Conservation (phyloP, 2,329 filamentous ascomycete species). For the Tothia fuscella region DNA sequence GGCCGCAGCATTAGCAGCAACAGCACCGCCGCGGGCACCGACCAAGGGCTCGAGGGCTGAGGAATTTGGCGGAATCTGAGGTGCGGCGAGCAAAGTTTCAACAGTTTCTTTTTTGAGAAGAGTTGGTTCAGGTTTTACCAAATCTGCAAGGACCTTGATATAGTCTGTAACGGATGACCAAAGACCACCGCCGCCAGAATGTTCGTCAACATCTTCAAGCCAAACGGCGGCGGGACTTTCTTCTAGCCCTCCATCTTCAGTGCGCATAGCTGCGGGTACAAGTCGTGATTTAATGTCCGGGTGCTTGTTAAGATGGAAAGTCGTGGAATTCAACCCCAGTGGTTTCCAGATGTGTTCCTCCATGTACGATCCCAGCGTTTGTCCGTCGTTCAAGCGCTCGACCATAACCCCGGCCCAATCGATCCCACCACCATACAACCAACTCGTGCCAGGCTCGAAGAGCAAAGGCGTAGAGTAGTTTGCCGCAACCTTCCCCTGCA, state of each 20-base stretch:
- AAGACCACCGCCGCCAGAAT: slow-evolving; percentile 10
- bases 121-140: slow-evolving; percentile 7
- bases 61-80: background rate
- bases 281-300: slow-evolving; percentile 8
- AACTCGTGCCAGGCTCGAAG: slow-evolving; percentile 11
- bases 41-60: background rate
- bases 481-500: background rate
- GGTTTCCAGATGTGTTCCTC: slow-evolving; percentile 11
- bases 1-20: slow-evolving; percentile 8
- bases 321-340: slow-evolving; percentile 10
- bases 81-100: slow-evolving; percentile 4
- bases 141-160: slow-evolving; percentile 9
- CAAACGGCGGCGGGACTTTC: background rate
- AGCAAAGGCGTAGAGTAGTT: slow-evolving; percentile 7
- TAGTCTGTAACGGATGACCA: slow-evolving; percentile 9
- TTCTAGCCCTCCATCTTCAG: slow-evolving; percentile 3
- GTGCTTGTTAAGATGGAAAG: slow-evolving; percentile 9
- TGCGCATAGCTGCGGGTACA: slow-evolving; percentile 3
- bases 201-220: slow-evolving; percentile 1
- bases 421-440: slow-evolving; percentile 11
- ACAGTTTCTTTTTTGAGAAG: slow-evolving; percentile 11
- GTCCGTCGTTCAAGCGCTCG: slow-evolving; percentile 7
- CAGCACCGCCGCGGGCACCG: slow-evolving; percentile 3
- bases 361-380: slow-evolving; percentile 10
- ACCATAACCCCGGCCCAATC: slow-evolving; percentile 12